Evolutionary conservation across 2,329 filamentous ascomycete genomes (phyloP).

Genomic region (Daldinia sp.): DNA sequence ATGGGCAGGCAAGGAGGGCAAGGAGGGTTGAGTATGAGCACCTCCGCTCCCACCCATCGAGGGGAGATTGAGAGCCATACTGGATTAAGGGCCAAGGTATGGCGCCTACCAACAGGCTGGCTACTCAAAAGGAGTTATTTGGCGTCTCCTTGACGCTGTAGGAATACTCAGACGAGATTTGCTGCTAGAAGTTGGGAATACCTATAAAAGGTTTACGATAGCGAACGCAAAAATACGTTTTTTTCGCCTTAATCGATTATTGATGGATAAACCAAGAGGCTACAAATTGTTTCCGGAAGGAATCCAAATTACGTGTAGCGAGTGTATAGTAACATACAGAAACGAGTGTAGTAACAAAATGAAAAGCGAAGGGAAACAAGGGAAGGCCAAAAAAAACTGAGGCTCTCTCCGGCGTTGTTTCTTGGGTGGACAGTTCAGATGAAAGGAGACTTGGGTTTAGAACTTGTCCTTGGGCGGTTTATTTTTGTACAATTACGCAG

Average conservation of each 20-base stretch:
- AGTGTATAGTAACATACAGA: conserved; percentile 36
- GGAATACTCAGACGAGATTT: background rate
- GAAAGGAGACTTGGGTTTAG: conserved; percentile 34
- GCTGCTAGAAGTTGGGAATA: conserved; percentile 8
- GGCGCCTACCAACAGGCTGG: conserved; percentile 40
- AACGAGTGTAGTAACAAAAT: conserved; percentile 42
- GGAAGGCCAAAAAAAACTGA: conserved; percentile 35
- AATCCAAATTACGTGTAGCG: conserved; percentile 36
- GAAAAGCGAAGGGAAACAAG: conserved; percentile 36
- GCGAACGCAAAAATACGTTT: conserved; percentile 17
- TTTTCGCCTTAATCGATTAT: conserved; percentile 2
- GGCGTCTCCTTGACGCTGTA: conserved; percentile 23
- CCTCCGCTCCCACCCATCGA: conserved; percentile 61
- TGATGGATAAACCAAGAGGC: background rate
- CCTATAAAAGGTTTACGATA: conserved; percentile 19
- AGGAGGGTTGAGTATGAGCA: conserved; percentile 81
- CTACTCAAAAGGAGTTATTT: conserved; percentile 29
- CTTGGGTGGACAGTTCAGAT: conserved; percentile 27
- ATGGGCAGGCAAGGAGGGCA: conserved; percentile 87
- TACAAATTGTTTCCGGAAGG: conserved; percentile 14
- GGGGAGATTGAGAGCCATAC: conserved; percentile 69
- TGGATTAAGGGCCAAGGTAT: conserved; percentile 48
- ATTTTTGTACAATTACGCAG: conserved; percentile 32
- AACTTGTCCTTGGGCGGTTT: conserved; percentile 33
- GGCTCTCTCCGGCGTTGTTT: conserved; percentile 33